Evolutionary conservation across 169 alveolate genomes (phyloP), one percentile per base, ranked within the genome.

Genomic region (Besnoitia besnoiti): DNA sequence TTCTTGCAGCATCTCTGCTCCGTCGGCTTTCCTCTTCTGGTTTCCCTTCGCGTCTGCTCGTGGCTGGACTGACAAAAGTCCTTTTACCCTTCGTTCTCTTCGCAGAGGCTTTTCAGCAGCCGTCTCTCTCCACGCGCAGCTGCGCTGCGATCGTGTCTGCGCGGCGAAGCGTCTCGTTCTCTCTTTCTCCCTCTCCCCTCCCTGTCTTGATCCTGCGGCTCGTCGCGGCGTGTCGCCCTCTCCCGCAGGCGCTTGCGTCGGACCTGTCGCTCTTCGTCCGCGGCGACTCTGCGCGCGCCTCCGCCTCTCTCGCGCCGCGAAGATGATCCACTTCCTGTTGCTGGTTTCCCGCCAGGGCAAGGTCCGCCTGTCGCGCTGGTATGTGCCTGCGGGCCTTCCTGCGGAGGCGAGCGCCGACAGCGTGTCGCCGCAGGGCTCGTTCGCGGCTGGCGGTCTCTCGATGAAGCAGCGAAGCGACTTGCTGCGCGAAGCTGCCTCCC

Each of bases 301-400:
- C 4, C 19, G 44, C 44, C 4, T 67, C 44, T 50, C 62, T 50
- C 62, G 10, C 80, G 19, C 80, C 21, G 44, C 42, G 42, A 77
- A 44, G 40, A 99, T 99, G 99, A 98, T 99, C 85, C 98, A 98
- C 79, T 98, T 98, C 95, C 96, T 98, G 95, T 96, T 99, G 88
- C 97, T 98, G 90, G 98, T 99, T 47, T 98, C 99, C 93, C 97
- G 99, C 88, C 99, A 98, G 95, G 99, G 99, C 39, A 98, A 98
- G 96, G 98, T 98, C 24, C 95, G 99, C 94, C 97, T 99, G 94
- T 98, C 97, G 90, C 98, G 98, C 93, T 99, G 91, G 91, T 67
- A 46, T 79, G 21, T 42, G 59, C 87, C 87, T 30, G 39, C 91
- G 37, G 79, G 40, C 40, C 24, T 12, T 37, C 30, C 82, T 10